These are phyloP conservation scores for Neurospora sp. DNA, from an alignment of 495 filamentous ascomycete genomes.

Conservation along the genomic window DNA sequence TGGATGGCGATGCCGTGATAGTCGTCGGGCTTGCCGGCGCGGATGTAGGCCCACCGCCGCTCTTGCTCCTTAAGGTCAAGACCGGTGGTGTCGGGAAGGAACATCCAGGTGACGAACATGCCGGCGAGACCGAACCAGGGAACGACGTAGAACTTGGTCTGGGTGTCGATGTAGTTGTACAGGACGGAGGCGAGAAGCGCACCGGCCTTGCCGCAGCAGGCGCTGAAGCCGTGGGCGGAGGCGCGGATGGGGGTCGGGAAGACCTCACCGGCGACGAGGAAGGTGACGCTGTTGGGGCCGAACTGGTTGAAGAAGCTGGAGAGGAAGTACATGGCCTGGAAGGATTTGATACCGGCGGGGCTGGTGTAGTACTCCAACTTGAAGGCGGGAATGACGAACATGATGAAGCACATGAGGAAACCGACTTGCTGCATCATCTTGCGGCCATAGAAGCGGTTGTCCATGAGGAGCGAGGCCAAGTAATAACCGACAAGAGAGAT, in stretches of 20 bases:
- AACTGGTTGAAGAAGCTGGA: constrained; percentile 96
- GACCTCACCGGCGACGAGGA: constrained; percentile 85
- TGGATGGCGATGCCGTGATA: constrained; percentile 88
- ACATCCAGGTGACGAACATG: constrained; percentile 64
- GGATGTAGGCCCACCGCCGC: constrained; percentile 73
- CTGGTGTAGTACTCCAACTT: constrained; percentile 67
- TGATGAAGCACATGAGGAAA: constrained; percentile 77
- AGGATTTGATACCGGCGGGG: constrained; percentile 54
- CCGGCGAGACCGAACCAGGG: constrained; percentile 86
- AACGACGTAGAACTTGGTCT: constrained; percentile 74
- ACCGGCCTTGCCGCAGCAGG: constrained; percentile 73
- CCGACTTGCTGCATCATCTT: constrained; percentile 89
- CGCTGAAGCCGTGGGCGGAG: constrained; percentile 82
- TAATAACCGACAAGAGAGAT: constrained; percentile 83
- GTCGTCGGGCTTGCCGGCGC: constrained; percentile 58
- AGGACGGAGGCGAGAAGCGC: constrained; percentile 75
- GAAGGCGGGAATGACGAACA: constrained; percentile 80
- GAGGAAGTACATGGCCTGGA: constrained; percentile 91
- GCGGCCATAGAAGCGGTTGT: constrained; percentile 86
- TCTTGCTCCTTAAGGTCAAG: constrained; percentile 92
- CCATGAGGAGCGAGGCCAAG: constrained; percentile 63
- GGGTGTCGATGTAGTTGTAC: constrained; percentile 78
- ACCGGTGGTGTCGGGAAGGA: constrained; percentile 86
- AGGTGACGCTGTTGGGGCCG: constrained; percentile 83
- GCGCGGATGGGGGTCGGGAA: constrained; percentile 85